Percentiles rank a stretch among this genome's conserved stretches.
Evolutionary conservation across 805 yeast genomes (phyloP).

Genomic region (Cyberlindnera amylophila): DNA sequence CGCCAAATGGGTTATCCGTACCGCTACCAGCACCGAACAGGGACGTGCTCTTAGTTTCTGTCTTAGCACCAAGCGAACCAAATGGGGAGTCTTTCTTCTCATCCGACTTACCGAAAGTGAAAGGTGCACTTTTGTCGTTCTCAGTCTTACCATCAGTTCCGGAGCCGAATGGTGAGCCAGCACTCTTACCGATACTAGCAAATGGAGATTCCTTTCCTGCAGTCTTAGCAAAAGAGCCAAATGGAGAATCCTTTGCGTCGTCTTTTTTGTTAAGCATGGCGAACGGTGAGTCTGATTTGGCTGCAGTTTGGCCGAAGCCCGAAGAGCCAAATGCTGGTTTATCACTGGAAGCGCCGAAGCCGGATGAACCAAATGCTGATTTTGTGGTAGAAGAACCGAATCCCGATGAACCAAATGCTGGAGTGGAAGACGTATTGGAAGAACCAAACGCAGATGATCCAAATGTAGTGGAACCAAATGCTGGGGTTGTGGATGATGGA

Average conservation of each 20-base stretch:
- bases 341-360: not conserved
- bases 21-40: too few relatives aligned
- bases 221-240: slow-evolving; percentile 21
- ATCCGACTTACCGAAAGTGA: too few relatives aligned
- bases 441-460: slow-evolving; percentile 5
- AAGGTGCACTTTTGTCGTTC: too few relatives aligned
- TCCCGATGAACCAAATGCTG: slow-evolving; percentile 10
- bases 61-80: too few relatives aligned
- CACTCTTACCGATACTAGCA: too few relatives aligned
- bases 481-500: not conserved
- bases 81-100: not conserved
- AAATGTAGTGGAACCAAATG: slow-evolving; percentile 9
- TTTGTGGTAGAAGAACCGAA: slow-evolving; percentile 1
- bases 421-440: not conserved
- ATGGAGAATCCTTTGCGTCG: slow-evolving; percentile 17
- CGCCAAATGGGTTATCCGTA: too few relatives aligned
- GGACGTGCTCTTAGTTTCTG: too few relatives aligned
- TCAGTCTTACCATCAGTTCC: too few relatives aligned
- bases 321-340: slow-evolving; percentile 5
- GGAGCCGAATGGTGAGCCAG: too few relatives aligned
- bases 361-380: not conserved
- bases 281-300: slow-evolving; percentile 7
- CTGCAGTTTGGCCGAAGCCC: slow-evolving; percentile 22
- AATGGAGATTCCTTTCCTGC: not conserved
- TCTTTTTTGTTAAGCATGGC: too few relatives aligned